Evolutionary conservation across 1,284 basidiomycete species (phyloP).

Genomic region (Abortiporus biennis): DNA sequence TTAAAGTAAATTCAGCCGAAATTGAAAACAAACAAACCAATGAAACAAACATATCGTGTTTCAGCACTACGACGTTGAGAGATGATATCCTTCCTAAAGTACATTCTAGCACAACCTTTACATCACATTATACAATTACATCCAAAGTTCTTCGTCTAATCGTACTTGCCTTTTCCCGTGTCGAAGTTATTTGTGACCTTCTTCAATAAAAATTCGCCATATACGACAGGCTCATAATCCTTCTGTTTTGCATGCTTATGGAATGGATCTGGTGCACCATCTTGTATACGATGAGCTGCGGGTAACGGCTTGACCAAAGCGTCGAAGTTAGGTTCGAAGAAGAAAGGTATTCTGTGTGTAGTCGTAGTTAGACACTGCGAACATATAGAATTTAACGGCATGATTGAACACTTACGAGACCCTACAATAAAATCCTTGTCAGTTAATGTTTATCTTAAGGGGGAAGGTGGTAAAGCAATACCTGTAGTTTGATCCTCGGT

Average conservation of each 20-base stretch:
- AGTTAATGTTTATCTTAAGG: constrained; percentile 3
- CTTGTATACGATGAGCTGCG: constrained; percentile 44
- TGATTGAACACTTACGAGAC: constrained; percentile 45
- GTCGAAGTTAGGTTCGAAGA: constrained; percentile 80
- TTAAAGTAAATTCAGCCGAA: too few species aligned
- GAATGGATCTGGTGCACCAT: constrained; percentile 16
- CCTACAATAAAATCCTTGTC: constrained; percentile 25
- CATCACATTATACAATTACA: not conserved
- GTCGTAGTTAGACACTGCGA: not conserved
- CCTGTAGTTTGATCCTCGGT: constrained; percentile 69
- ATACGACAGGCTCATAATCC: constrained; percentile 47
- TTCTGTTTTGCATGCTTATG: constrained; percentile 9
- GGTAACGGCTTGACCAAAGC: constrained; percentile 56
- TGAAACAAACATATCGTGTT: not conserved
- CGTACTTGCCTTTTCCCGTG: constrained; percentile 35
- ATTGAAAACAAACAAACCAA: too few species aligned
- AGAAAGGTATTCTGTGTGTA: constrained; percentile 63
- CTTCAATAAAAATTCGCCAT: constrained; percentile 68
- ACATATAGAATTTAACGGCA: not conserved
- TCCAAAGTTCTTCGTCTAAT: constrained; percentile 13
- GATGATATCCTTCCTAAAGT: constrained; percentile 1
- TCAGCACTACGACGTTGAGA: not conserved
- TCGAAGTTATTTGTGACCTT: constrained; percentile 73
- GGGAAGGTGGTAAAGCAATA: constrained; percentile 19
- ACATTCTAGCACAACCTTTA: not conserved